Evolutionary conservation across 441 rosid species (phyloP).

Genomic region (Bocquillonia castaneifolia): DNA sequence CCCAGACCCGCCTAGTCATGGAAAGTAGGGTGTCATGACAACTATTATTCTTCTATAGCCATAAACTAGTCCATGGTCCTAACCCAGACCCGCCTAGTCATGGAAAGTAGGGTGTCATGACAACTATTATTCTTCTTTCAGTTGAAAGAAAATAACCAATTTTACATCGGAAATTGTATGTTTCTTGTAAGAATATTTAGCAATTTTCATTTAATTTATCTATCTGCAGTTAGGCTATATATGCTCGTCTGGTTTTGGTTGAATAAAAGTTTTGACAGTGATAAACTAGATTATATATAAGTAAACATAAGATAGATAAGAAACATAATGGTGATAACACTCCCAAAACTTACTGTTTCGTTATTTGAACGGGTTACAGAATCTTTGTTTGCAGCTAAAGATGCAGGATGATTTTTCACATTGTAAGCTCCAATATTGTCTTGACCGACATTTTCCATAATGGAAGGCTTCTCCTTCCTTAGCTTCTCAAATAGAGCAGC

Average conservation of each 20-base stretch:
- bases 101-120: not conserved
- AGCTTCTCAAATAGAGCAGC: slow-evolving; percentile 96
- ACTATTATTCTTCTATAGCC: not conserved
- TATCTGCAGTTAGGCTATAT: not conserved
- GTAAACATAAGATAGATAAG: not conserved
- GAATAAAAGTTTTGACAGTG: not conserved
- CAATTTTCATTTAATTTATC: not conserved
- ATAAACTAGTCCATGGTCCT: not conserved
- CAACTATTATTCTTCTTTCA: not conserved
- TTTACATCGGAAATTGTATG: not conserved
- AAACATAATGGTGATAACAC: slow-evolving; percentile 6
- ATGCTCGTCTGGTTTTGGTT: not conserved
- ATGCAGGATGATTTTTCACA: slow-evolving; percentile 33
- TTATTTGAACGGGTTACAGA: slow-evolving; percentile 23
- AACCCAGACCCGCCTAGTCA: not conserved
- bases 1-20: not conserved
- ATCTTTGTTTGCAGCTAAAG: slow-evolving; percentile 27
- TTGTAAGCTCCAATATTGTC: slow-evolving; percentile 41
- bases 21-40: not conserved
- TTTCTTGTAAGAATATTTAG: not conserved
- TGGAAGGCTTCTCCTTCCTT: slow-evolving; percentile 46
- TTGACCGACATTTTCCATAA: slow-evolving; percentile 29
- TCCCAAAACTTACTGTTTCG: slow-evolving; percentile 42
- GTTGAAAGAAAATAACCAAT: not conserved
- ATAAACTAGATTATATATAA: not conserved